phyloP scores from a whole-genome alignment of 495 filamentous ascomycete species.

The Podospora bellae-mahoneyi region DNA sequence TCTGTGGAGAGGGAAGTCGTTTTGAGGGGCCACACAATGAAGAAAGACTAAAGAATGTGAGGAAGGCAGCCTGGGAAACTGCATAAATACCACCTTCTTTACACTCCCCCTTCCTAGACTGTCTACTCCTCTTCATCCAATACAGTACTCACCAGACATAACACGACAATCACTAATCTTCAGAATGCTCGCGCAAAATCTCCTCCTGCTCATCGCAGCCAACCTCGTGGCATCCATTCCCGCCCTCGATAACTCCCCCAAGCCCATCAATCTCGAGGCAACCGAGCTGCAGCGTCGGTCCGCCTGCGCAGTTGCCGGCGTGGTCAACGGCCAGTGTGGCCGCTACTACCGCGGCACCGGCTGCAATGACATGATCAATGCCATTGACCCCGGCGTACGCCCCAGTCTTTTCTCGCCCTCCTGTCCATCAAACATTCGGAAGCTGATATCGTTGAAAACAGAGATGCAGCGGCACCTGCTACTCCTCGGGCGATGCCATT shows the following conservation, averaged over 20 bases:
- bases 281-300: slow-evolving; percentile 10
- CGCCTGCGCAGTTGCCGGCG: slow-evolving; percentile 11
- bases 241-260: no score
- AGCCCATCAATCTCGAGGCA: slow-evolving; percentile 10
- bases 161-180: not conserved
- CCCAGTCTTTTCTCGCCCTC: not conserved
- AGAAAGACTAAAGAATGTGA: no score
- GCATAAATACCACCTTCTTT: not conserved
- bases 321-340: slow-evolving; percentile 16
- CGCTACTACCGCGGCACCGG: slow-evolving; percentile 14
- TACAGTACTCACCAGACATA: not conserved
- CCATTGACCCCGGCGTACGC: slow-evolving; percentile 13
- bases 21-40: no score
- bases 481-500: slow-evolving; percentile 1
- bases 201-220: not conserved
- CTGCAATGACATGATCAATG: slow-evolving; percentile 14
- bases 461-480: slow-evolving; percentile 12
- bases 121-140: not conserved
- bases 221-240: not conserved
- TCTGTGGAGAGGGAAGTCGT: no score
- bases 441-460: not conserved
- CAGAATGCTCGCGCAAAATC: not conserved
- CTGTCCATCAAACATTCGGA: not conserved
- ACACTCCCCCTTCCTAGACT: not conserved
- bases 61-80: not conserved